These are phyloP conservation scores for Pulveroboletus sp. DNA, from an alignment of 768 basidiomycete genomes.

Conservation along the genomic window DNA sequence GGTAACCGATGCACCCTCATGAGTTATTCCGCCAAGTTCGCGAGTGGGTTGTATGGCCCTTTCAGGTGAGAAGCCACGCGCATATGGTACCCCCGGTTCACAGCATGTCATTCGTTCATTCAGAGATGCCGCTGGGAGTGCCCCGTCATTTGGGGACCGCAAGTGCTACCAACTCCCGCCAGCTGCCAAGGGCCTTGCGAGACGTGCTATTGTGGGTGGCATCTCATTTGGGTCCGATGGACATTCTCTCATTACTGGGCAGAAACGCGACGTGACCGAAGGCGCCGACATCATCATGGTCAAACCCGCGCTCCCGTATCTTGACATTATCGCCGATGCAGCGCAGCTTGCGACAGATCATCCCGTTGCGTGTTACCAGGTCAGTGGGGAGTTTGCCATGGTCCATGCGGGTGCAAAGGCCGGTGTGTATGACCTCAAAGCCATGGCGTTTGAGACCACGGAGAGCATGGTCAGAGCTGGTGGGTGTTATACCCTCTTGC, in stretches of 20 bases:
- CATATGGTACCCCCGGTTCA: neutral
- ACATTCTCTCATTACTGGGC: neutral
- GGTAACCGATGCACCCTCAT: conserved; percentile 91
- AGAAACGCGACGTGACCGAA: conserved; percentile 86
- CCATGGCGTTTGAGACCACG: conserved; percentile 91
- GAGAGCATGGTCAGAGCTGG: conserved; percentile 93
- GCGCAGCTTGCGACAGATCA: conserved; percentile 75
- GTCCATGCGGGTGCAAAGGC: conserved; percentile 88
- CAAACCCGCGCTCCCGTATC: conserved; percentile 93
- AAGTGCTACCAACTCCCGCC: conserved; percentile 99
- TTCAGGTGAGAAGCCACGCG: conserved; percentile 60
- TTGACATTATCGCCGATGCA: conserved; percentile 92
- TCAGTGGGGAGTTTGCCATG: conserved; percentile 98
- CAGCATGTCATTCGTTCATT: neutral
- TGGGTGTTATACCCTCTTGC: conserved; percentile 31
- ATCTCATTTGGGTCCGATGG: neutral
- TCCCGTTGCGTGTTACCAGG: conserved; percentile 96
- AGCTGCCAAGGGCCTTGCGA: conserved; percentile 79
- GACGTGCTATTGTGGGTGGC: conserved; percentile 82
- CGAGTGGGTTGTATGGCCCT: conserved; percentile 90
- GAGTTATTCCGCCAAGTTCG: conserved; percentile 98
- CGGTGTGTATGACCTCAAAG: conserved; percentile 87
- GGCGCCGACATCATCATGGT: conserved; percentile 99
- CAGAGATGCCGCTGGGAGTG: conserved; percentile 97
- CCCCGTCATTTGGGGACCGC: conserved; percentile 89